Evolutionary conservation across 495 filamentous ascomycete genomes (phyloP), one percentile per base, ranked within the genome.

Genomic region (Ascobolus immersus): DNA sequence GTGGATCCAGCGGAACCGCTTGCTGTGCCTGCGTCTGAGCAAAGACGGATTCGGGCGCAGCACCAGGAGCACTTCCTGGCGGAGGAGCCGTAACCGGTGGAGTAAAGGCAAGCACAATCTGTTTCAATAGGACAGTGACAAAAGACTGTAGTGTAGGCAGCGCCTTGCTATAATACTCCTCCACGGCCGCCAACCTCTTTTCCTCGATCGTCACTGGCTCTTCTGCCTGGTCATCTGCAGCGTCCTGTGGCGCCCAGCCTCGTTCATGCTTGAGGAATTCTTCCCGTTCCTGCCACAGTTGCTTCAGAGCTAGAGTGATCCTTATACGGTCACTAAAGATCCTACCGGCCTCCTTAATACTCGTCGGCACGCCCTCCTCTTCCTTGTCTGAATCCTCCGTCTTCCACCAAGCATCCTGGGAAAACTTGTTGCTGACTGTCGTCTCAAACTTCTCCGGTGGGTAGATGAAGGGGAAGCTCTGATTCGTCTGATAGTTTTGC

Each of bases 401-500:
- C 89, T 92, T 4, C 82, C 86, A 34, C 84, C 81, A 28, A 81
- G 67, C 34, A 67, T 71, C 44, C 81, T 86, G 51, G 71, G 33
- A 31, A 17, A 31, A 40, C 21, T 15, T 34, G 17, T 35, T 17
- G 10, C 28, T 21, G 4, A 28, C 14, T 2, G 32, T 19, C 18
- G 23, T 32, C n/a, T 24, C 32, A 5, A 32, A 27, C 3, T 31
- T 25, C 2, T 39, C 54, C 2, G 86, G 82, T 2, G 86, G 89
- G 44, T 94, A 96, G 56, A 96, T 69, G 43, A 96, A 93, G 0
- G 86, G 86, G 42, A 96, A 96, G 43, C 91, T 82, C 41, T 96
- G 86, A 48, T 96, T 96, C 0, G 86, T 96, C 51, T 96, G 86
- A 49, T 94, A 96, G 38, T 94, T 96, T 41, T 94, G 89, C 46